Evolutionary conservation across 2,329 filamentous ascomycete genomes (phyloP), one percentile per base, ranked within the genome.

Genomic region (Colletotrichum costaricense): DNA sequence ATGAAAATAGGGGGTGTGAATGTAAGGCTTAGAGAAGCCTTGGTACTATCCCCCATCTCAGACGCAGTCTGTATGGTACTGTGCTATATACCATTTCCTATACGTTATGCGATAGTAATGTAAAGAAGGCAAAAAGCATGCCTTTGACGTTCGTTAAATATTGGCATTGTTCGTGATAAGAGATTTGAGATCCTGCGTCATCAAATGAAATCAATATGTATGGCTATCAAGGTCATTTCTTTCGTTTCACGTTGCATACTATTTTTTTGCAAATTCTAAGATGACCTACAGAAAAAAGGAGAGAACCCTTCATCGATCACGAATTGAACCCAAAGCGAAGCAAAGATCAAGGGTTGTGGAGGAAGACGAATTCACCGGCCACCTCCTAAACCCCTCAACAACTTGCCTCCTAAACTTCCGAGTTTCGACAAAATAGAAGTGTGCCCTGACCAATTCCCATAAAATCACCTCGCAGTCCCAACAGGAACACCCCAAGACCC

Each of bases 21-120:
- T 52, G 58, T 33, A 9, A 33, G 33, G 54, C 28, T 56, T 42
- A 66, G 54, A 2, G 2, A 19, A 7, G 26, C 12, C n/a, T 55
- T 28, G 14, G 38, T 33, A 14, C 30, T 55, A 30, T 42, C 54
- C 38, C 26, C 14, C 16, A n/a, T 52, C 33, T 57, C 46, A 26
- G 60, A 33, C 30, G 49, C 54, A 60, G 12, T n/a, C 24, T 73
- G 71, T 73, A 70, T 56, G 55, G 54, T 70, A 65, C 19, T 70
- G 55, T 71, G 60, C 16, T 64, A 73, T 66, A 73, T 73, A 73
- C 71, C 71, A 73, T 70, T 62, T 69, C 33, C 65, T 46, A 22
- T 65, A 30, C 60, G 46, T 66, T 42, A 46, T n/a, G 62, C 26
- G 24, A 57, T 42, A 19, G 24, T 46, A 28, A 69, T 57, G 28